These are phyloP conservation scores for Rhodotorula toruloides DNA, from an alignment of 768 basidiomycete genomes.

Conservation along the genomic window DNA sequence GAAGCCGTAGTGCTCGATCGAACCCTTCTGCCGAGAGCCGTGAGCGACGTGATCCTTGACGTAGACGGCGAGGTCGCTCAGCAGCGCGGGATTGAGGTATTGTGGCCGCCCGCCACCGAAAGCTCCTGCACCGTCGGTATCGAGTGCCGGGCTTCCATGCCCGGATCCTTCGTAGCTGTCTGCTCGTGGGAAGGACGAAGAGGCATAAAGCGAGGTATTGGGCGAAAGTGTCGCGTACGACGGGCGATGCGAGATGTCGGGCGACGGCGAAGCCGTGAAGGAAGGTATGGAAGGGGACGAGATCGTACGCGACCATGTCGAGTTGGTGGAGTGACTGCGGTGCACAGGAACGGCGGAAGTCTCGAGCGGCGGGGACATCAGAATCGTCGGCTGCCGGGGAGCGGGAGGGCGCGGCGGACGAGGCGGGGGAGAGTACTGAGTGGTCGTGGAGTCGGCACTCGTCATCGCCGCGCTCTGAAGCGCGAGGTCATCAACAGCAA, in stretches of 20 bases:
- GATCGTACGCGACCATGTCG: background rate
- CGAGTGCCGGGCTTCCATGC: too few relatives aligned
- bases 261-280: background rate
- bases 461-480: too few relatives aligned
- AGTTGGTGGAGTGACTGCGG: constrained; percentile 7
- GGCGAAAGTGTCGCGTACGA: constrained; percentile 15
- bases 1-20: constrained; percentile 83
- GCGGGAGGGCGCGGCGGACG: background rate
- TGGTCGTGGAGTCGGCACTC: background rate
- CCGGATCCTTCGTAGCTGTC: background rate
- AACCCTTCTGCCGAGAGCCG: constrained; percentile 81
- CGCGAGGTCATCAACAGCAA: too few relatives aligned
- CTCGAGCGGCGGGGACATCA: constrained; percentile 25
- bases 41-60: constrained; percentile 83
- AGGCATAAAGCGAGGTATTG: background rate
- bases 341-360: background rate
- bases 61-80: constrained; percentile 83
- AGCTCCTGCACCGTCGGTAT: too few relatives aligned
- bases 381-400: constrained; percentile 20
- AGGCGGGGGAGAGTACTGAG: too few relatives aligned
- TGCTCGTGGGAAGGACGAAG: background rate
- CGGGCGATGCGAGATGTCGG: background rate
- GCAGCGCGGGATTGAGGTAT: constrained; percentile 68
- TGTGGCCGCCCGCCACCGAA: constrained; percentile 19
- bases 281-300: background rate